These are phyloP conservation scores for Diaporthe sp. DNA, from an alignment of 2,329 filamentous ascomycete species.

Conservation along the genomic window DNA sequence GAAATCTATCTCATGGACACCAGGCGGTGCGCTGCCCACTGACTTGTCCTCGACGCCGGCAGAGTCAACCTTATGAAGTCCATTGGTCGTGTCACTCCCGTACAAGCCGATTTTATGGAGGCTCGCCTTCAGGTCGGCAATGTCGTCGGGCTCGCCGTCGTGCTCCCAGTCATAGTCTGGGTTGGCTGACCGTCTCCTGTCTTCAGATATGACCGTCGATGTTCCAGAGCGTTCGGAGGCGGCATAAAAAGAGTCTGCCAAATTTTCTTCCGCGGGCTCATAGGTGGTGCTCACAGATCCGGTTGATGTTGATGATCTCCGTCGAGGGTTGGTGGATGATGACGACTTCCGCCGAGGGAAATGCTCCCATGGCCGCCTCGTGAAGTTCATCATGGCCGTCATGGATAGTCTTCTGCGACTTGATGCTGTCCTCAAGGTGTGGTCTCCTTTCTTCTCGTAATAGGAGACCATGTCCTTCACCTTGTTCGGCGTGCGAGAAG, in stretches of 20 bases:
- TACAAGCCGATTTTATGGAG: background rate
- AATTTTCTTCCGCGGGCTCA: background rate
- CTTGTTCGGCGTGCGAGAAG: background rate
- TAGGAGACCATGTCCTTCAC: slow-evolving; percentile 25
- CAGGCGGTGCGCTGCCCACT: background rate
- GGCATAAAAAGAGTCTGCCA: background rate
- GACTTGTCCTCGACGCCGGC: background rate
- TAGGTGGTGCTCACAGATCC: background rate
- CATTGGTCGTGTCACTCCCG: background rate
- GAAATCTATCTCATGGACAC: slow-evolving; percentile 1
- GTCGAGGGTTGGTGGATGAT: background rate
- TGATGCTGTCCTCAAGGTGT: background rate
- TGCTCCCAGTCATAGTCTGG: slow-evolving; percentile 29
- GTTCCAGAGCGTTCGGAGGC: background rate
- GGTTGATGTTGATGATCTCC: background rate
- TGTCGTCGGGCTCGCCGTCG: background rate
- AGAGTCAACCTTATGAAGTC: background rate
- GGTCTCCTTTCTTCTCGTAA: background rate
- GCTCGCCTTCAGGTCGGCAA: background rate
- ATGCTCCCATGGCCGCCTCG: slow-evolving; percentile 13
- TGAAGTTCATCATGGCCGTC: background rate
- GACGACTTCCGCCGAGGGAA: slow-evolving; percentile 17
- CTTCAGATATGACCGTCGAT: background rate
- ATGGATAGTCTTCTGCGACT: background rate
- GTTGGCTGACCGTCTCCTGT: background rate